These are phyloP conservation scores for Melanopsichium pennsylvanicum DNA, from an alignment of 1,284 basidiomycete species.

Conservation along the genomic window DNA sequence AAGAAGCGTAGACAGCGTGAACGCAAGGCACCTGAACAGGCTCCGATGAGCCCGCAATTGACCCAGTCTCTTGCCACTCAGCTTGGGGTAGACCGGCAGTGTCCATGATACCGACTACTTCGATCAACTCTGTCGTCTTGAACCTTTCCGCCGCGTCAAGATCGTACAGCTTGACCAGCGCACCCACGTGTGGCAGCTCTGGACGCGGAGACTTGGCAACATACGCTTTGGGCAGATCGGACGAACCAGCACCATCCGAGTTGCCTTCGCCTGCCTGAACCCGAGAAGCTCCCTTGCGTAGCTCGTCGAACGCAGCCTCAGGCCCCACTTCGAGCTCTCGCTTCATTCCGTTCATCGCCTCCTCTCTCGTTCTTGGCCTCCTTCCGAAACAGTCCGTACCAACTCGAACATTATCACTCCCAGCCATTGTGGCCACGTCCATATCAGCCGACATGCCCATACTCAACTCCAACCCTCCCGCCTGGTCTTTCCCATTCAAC, in stretches of 20 bases:
- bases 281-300: slow-evolving; percentile 1
- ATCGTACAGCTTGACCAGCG: slow-evolving; percentile 54
- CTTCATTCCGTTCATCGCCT: slow-evolving; percentile 56
- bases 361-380: slow-evolving; percentile 55
- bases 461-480: slow-evolving; percentile 77
- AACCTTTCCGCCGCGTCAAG: slow-evolving; percentile 53
- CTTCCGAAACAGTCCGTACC: slow-evolving; percentile 89
- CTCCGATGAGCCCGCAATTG: slow-evolving; percentile 10
- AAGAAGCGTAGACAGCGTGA: slow-evolving; percentile 45
- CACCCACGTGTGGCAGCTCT: slow-evolving; percentile 28
- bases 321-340: slow-evolving; percentile 47
- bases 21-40: slow-evolving; percentile 45
- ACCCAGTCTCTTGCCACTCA: slow-evolving; percentile 45
- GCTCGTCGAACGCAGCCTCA: slow-evolving; percentile 31
- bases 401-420: slow-evolving; percentile 87
- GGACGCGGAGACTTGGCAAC: slow-evolving; percentile 33
- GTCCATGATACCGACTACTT: slow-evolving; percentile 59
- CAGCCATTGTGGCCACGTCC: slow-evolving; percentile 81
- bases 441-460: slow-evolving; percentile 99
- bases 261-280: background rate
- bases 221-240: slow-evolving; percentile 19
- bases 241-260: background rate
- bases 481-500: slow-evolving; percentile 55
- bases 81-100: slow-evolving; percentile 34
- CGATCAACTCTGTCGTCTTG: slow-evolving; percentile 57